A percentile compares a stretch with the other conserved stretches of the same genome.
phyloP scores from a whole-genome alignment of 2,329 filamentous ascomycete species.

The Chrysosporium keratinophilum region DNA sequence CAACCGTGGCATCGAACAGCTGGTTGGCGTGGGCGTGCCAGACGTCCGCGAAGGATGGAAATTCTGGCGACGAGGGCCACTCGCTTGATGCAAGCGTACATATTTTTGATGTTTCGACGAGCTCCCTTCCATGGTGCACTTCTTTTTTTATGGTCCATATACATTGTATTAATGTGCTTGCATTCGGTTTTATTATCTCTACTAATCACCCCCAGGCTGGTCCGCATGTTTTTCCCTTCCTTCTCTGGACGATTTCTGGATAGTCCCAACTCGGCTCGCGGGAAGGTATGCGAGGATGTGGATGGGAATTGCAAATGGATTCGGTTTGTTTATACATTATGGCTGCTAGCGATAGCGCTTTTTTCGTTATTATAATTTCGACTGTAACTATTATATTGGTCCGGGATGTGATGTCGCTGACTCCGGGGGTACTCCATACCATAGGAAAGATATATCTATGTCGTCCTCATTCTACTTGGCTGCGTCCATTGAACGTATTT shows the following conservation, averaged over 20 bases:
- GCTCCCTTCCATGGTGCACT: not conserved
- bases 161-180: not conserved
- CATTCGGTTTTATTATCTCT: constrained; percentile 1
- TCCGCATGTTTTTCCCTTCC: not conserved
- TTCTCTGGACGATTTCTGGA: not conserved
- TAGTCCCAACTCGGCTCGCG: no score
- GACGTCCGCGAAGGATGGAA: constrained; percentile 73
- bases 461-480: no score
- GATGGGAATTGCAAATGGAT: no score
- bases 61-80: constrained; percentile 54
- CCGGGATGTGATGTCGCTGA: no score
- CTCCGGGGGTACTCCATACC: no score
- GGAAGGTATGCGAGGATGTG: no score
- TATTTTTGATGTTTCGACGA: not conserved
- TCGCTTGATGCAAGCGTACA: not conserved
- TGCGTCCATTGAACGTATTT: no score
- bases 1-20: constrained; percentile 70
- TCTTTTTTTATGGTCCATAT: not conserved
- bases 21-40: constrained; percentile 67
- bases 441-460: no score
- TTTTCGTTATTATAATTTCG: no score
- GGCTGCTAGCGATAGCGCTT: no score
- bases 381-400: no score
- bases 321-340: no score
- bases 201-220: constrained; percentile 8